Base-by-base conservation (phyloP, 2,329 filamentous ascomycete species). In the Dothidotthia symphoricarpi region DNA sequence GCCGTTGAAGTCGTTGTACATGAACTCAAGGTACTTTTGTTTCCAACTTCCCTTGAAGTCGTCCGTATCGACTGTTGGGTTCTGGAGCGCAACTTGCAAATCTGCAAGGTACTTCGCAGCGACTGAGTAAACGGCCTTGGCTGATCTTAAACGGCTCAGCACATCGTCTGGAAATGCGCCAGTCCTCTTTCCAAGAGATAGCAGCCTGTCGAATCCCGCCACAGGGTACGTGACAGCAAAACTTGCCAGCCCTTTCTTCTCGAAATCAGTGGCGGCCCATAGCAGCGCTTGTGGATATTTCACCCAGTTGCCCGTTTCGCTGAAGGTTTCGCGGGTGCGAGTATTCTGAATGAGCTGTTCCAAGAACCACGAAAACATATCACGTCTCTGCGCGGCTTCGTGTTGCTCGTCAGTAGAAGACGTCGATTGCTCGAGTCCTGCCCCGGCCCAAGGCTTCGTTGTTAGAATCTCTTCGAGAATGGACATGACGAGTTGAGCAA, bases 401-500 rank as follows among this genome's bases (percentile, higher is more conserved):
- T 44, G 19, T 7, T 48, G 43, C 22, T 50, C 49, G 25, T 41
- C 41, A 10, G 19, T 16, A 14, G 34, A 22, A n/a, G 34, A n/a
- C 12, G 47, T 24, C 4, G 31, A 30, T 6, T 42, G 31, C 7
- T 37, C 22, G 8, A 48, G 28, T 6, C 30, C 34, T 2, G 54
- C 54, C 13, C 55, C 55, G 16, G 57, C 60, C 61, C 62, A 66
- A 11, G 44, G 24, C 34, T 59, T 64, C 5, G 51, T 55, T 16
- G 38, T 38, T 17, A 64, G 40, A 0, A 57, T 46, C 13, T 45
- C 39, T 9, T 56, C 49, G 2, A 66, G 50, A 12, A 64, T 56
- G 1, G 59, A 49, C 51, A 62, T 59, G 46, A 64, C 63, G 2
- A 66, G 39, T 34, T 66, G 63, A 8, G 53, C 45, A 12, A 61